Percentiles rank a stretch among this genome's conserved stretches.
phyloP scores from a whole-genome alignment of 768 basidiomycete genomes.

The Russula earlei region DNA sequence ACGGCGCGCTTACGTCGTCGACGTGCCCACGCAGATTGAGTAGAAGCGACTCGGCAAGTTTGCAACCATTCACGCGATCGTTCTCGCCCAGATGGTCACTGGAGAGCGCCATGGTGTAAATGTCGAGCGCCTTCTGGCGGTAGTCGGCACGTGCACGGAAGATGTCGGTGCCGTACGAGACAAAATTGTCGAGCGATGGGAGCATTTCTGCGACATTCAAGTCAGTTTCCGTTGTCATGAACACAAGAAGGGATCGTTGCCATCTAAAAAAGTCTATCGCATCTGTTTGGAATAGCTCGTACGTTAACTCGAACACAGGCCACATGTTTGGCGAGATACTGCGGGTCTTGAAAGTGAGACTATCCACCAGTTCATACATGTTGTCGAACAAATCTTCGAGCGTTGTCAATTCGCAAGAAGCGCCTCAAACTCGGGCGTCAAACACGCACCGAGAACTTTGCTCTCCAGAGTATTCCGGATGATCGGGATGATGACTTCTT shows the following conservation, averaged over 20 bases:
- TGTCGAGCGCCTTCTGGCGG: slow-evolving; percentile 70
- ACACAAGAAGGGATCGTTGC: slow-evolving; percentile 23
- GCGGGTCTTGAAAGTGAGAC: slow-evolving; percentile 71
- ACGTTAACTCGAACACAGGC: slow-evolving; percentile 78
- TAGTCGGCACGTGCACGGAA: slow-evolving; percentile 70
- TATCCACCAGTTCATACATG: slow-evolving; percentile 79
- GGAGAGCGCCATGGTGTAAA: slow-evolving; percentile 67
- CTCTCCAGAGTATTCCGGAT: slow-evolving; percentile 69
- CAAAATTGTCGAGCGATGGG: slow-evolving; percentile 79
- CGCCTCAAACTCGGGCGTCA: neutral
- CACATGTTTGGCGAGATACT: slow-evolving; percentile 75
- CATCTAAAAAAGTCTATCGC: slow-evolving; percentile 83
- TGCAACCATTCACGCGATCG: slow-evolving; percentile 77
- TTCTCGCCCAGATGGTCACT: slow-evolving; percentile 70
- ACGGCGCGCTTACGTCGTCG: slow-evolving; percentile 52
- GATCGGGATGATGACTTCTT: slow-evolving; percentile 73
- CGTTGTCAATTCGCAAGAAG: neutral
- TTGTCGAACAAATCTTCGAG: slow-evolving; percentile 73
- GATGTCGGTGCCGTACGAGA: slow-evolving; percentile 71
- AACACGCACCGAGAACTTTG: slow-evolving; percentile 57
- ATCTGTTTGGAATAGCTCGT: slow-evolving; percentile 72
- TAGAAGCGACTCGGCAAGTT: slow-evolving; percentile 73
- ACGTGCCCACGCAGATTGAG: slow-evolving; percentile 69
- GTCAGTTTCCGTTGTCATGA: neutral
- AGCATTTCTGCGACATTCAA: slow-evolving; percentile 56